A percentile compares a stretch with the other conserved stretches of the same genome.
Evolutionary conservation across 208 protist genomes (phyloP).

Genomic region (Wallacemonas sp.): DNA sequence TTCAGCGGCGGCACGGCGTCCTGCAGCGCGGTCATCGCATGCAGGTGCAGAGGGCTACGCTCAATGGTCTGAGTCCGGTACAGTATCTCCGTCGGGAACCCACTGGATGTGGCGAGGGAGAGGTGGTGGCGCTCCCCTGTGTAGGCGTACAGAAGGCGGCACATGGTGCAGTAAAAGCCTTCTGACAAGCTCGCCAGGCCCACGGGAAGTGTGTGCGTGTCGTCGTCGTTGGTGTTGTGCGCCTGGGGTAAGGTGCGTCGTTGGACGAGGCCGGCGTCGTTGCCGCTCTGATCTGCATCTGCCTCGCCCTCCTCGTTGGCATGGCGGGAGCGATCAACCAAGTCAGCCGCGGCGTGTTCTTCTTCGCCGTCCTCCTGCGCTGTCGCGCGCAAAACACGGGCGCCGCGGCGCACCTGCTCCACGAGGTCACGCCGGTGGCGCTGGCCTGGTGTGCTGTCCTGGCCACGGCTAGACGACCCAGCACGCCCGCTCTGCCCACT

Average conservation of each 20-base stretch:
- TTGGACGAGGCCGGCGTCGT: too few species aligned
- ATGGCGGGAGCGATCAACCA: background rate
- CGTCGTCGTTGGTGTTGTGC: background rate
- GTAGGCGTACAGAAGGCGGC: constrained; percentile 14
- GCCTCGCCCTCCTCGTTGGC: too few species aligned
- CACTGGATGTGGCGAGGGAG: background rate
- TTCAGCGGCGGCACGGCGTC: background rate
- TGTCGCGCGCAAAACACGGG: background rate
- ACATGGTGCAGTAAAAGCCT: constrained; percentile 4
- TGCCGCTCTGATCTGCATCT: too few species aligned
- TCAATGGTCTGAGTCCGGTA: constrained; percentile 8
- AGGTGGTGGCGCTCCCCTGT: constrained; percentile 3
- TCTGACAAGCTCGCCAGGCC: background rate
- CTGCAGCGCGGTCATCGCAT: background rate
- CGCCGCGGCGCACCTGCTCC: constrained; percentile 2
- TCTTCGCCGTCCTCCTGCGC: background rate
- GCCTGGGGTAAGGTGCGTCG: too few species aligned
- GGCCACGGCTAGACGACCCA: too few species aligned
- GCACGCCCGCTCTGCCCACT: too few species aligned
- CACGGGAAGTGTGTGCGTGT: background rate
- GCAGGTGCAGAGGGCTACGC: constrained; percentile 11
- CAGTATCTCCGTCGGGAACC: background rate
- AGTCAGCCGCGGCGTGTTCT: background rate
- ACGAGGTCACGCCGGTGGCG: background rate
- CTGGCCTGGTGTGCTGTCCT: background rate